Conservation (phyloP, 2,329 filamentous ascomycete species). For the Xylaria sp. region DNA sequence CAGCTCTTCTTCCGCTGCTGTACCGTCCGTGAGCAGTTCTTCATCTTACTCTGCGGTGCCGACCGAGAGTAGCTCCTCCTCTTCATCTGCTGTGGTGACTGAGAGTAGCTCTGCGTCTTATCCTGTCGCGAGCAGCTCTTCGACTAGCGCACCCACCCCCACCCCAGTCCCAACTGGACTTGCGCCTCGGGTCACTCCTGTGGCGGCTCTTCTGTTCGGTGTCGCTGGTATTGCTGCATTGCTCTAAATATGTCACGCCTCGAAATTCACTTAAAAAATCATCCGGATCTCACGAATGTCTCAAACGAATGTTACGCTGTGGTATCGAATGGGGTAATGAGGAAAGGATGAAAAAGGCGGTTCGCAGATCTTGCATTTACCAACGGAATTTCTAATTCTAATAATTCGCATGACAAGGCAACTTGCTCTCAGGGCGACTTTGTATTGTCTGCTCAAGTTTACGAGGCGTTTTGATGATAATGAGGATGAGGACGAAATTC, state of each 20-base stretch:
- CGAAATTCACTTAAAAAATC: constrained; percentile 1
- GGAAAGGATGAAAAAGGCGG: constrained; percentile 3
- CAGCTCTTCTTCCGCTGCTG: not conserved
- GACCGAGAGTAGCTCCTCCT: not conserved
- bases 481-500: not conserved
- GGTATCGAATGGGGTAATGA: not conserved
- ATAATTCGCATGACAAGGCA: constrained; percentile 20
- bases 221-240: constrained; percentile 46
- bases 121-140: constrained; percentile 2
- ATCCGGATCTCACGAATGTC: not conserved
- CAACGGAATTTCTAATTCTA: constrained; percentile 15
- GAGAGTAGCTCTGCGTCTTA: constrained; percentile 5
- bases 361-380: not conserved
- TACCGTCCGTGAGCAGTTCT: not conserved
- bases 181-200: constrained; percentile 36
- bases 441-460: not conserved
- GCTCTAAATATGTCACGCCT: constrained; percentile 36
- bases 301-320: not conserved
- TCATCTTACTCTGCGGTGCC: constrained; percentile 11
- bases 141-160: constrained; percentile 4
- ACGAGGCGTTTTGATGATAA: not conserved
- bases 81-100: constrained; percentile 6
- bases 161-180: constrained; percentile 29
- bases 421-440: not conserved
- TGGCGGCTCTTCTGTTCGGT: constrained; percentile 44